A percentile compares a stretch with the other conserved stretches of the same genome.
These are phyloP conservation scores for Yarrowia yakushimensis DNA, from an alignment of 805 yeast genomes.

Conservation along the genomic window DNA sequence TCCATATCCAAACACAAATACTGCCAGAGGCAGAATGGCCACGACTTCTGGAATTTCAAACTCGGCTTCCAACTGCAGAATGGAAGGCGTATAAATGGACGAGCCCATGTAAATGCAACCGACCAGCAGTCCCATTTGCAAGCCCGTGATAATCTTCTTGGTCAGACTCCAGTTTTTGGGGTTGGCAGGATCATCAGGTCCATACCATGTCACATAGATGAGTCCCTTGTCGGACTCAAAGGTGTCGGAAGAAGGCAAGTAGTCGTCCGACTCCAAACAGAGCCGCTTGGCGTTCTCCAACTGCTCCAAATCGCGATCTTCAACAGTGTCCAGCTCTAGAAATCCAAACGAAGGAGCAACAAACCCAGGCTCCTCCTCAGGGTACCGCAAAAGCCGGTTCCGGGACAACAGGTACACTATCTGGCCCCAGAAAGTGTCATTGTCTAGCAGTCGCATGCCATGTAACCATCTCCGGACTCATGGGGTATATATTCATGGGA, in stretches of 20 bases:
- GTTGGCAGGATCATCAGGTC: conserved; percentile 47
- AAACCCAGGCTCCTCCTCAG: conserved; percentile 21
- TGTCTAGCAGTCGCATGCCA: conserved; percentile 22
- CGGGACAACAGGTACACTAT: conserved; percentile 13
- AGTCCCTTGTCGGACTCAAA: neutral
- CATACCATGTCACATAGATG: conserved; percentile 29
- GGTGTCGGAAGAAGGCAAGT: neutral
- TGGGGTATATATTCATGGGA: conserved; percentile 1
- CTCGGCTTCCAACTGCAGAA: conserved; percentile 43
- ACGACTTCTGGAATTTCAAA: conserved; percentile 43
- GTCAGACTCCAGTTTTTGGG: conserved; percentile 53
- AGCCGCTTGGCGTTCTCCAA: conserved; percentile 7
- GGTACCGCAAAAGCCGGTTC: neutral
- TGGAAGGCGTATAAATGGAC: conserved; percentile 51
- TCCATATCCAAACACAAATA: conserved; percentile 56
- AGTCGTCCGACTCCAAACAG: neutral
- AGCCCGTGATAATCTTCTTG: conserved; percentile 42
- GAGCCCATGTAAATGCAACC: conserved; percentile 53
- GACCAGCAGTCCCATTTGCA: conserved; percentile 44
- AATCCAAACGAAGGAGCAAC: neutral
- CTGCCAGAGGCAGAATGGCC: conserved; percentile 49
- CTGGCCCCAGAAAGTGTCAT: conserved; percentile 25
- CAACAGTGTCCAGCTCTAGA: neutral
- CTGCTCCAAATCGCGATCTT: conserved; percentile 4
- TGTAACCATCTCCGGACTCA: neutral